phyloP scores from a whole-genome alignment of 2,329 filamentous ascomycete species.

The Cadophora gregata region DNA sequence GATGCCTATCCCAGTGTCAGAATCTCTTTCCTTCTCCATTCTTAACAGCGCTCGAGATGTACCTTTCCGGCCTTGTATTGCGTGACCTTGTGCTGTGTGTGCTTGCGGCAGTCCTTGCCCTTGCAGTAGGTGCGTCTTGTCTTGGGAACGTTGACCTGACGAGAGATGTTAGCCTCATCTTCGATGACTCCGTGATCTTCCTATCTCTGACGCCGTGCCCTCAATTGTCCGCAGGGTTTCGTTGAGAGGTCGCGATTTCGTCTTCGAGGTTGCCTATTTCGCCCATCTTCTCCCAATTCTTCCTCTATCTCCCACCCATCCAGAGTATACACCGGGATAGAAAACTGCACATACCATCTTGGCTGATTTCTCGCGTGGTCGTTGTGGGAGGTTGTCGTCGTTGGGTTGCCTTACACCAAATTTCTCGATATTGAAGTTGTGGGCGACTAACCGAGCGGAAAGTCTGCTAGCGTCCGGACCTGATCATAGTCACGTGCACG shows the following conservation, averaged over 20 bases:
- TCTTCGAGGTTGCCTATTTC: slow-evolving; percentile 8
- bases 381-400: slow-evolving; percentile 28
- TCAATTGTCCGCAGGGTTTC: too few species aligned
- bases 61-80: slow-evolving; percentile 98
- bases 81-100: slow-evolving; percentile 91
- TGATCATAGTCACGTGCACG: background rate
- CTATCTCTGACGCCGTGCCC: too few species aligned
- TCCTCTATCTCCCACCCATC: background rate
- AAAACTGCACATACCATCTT: slow-evolving; percentile 37
- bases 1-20: slow-evolving; percentile 64
- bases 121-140: slow-evolving; percentile 98
- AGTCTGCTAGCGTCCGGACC: background rate
- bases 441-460: background rate
- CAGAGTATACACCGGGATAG: background rate
- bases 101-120: slow-evolving; percentile 91
- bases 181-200: slow-evolving; percentile 2
- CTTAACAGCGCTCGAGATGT: slow-evolving; percentile 35
- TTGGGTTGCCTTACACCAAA: slow-evolving; percentile 23
- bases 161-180: slow-evolving; percentile 33
- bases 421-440: slow-evolving; percentile 21
- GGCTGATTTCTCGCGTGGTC: slow-evolving; percentile 36
- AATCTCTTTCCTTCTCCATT: slow-evolving; percentile 11
- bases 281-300: background rate
- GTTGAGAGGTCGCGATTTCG: slow-evolving; percentile 18
- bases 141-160: slow-evolving; percentile 94